phyloP scores from a whole-genome alignment of 768 basidiomycete genomes.

The Cyclocybe cylindracea region DNA sequence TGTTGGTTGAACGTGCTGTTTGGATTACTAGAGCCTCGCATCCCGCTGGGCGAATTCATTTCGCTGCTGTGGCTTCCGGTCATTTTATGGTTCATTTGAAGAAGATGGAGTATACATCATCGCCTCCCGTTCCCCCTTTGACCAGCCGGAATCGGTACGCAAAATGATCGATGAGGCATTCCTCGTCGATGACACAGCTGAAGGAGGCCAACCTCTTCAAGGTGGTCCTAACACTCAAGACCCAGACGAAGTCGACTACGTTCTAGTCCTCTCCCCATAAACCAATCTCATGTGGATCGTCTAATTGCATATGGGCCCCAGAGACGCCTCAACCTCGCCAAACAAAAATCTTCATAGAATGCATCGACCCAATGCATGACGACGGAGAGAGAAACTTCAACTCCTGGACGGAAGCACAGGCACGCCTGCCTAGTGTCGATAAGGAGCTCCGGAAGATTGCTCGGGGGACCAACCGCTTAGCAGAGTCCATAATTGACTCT shows the following conservation, averaged over 20 bases:
- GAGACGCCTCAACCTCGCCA: constrained; percentile 71
- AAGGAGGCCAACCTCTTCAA: constrained; percentile 52
- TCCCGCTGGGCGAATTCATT: constrained; percentile 80
- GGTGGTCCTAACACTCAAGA: constrained; percentile 44
- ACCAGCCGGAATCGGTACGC: constrained; percentile 74
- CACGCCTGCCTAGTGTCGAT: constrained; percentile 89
- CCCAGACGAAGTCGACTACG: constrained; percentile 67
- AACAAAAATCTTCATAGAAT: constrained; percentile 72
- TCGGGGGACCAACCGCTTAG: constrained; percentile 86
- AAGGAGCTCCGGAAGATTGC: constrained; percentile 87
- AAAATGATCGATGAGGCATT: constrained; percentile 86
- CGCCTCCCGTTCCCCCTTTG: constrained; percentile 74
- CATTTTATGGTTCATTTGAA: constrained; percentile 86
- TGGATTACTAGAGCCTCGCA: constrained; percentile 46
- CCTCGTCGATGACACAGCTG: constrained; percentile 65
- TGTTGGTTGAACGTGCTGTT: constrained; percentile 3
- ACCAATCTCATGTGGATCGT: constrained; percentile 90
- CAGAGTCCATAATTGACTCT: constrained; percentile 91
- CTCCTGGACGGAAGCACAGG: constrained; percentile 71
- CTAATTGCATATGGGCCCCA: constrained; percentile 90
- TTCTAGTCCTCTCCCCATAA: constrained; percentile 85
- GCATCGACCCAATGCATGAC: constrained; percentile 62
- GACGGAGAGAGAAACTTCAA: constrained; percentile 52
- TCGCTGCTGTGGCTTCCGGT: constrained; percentile 70
- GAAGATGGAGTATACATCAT: constrained; percentile 92